Percentiles rank a stretch among this genome's conserved stretches.
Conservation (phyloP, 441 rosid species). For the Arabidopsis hybrid region DNA sequence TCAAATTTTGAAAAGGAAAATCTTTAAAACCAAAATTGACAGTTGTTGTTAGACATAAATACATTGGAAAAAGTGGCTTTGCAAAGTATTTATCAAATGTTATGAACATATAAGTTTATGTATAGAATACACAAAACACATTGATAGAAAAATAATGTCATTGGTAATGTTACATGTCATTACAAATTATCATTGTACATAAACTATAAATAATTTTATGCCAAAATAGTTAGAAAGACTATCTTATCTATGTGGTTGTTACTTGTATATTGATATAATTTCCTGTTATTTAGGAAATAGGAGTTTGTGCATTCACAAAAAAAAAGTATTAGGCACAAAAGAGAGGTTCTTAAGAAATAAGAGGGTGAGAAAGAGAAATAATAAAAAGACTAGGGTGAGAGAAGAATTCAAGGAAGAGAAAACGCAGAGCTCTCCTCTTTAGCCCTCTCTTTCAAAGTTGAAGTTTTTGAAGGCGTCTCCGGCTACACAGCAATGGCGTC, state of each 20-base stretch:
- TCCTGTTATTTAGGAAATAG: background rate
- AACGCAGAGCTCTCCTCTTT: conserved; percentile 1
- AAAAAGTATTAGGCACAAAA: background rate
- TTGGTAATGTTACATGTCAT: background rate
- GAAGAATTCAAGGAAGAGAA: background rate
- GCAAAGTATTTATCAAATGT: background rate
- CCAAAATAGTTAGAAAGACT: background rate
- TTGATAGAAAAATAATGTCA: no score
- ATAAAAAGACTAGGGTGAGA: conserved; percentile 6
- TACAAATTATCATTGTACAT: background rate
- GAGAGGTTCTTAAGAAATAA: background rate
- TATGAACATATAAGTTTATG: background rate
- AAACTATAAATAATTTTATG: background rate
- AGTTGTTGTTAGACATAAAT: background rate
- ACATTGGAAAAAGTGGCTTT: background rate
- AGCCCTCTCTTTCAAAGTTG: conserved; percentile 18
- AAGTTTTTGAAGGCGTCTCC: conserved; percentile 22
- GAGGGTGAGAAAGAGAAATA: conserved; percentile 11
- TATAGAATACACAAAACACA: no score
- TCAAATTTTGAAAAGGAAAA: background rate
- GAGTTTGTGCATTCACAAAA: background rate
- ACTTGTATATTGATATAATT: background rate
- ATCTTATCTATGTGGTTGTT: background rate
- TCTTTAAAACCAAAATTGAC: no score
- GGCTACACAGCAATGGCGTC: conserved; percentile 36